Evolutionary conservation across 495 filamentous ascomycete genomes (phyloP).

Genomic region (Aspergillus campestris): DNA sequence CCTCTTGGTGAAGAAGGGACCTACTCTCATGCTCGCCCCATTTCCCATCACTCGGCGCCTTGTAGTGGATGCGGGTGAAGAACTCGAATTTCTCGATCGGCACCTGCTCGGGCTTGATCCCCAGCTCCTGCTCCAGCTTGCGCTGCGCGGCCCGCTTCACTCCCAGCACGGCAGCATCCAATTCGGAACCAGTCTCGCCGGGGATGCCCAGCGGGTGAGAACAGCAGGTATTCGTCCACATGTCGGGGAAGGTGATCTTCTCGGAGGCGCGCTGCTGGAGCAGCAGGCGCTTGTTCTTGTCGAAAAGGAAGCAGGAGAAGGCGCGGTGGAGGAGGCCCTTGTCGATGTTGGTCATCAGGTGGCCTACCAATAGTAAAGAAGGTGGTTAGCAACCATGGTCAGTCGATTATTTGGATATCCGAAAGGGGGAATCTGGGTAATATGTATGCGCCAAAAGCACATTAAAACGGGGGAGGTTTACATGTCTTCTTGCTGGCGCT

Average conservation of each 20-base stretch:
- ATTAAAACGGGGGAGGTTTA: slow-evolving; percentile 36
- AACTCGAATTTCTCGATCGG: slow-evolving; percentile 87
- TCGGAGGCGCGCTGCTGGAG: slow-evolving; percentile 92
- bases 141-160: slow-evolving; percentile 86
- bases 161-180: slow-evolving; percentile 70
- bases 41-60: slow-evolving; percentile 90
- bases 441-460: neutral
- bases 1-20: too few species aligned
- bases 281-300: slow-evolving; percentile 76
- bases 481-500: slow-evolving; percentile 98
- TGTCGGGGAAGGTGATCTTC: slow-evolving; percentile 98
- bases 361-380: slow-evolving; percentile 47
- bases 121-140: slow-evolving; percentile 90
- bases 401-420: neutral
- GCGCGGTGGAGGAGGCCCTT: slow-evolving; percentile 91
- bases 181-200: slow-evolving; percentile 78
- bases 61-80: slow-evolving; percentile 95
- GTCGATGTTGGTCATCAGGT: slow-evolving; percentile 97
- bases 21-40: slow-evolving; percentile 99
- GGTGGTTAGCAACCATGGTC: too few species aligned
- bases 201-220: slow-evolving; percentile 92
- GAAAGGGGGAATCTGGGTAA: neutral
- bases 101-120: slow-evolving; percentile 85
- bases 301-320: slow-evolving; percentile 97
- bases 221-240: slow-evolving; percentile 99